These are phyloP conservation scores for Chiua virens DNA, from an alignment of 768 basidiomycete genomes.

Conservation along the genomic window DNA sequence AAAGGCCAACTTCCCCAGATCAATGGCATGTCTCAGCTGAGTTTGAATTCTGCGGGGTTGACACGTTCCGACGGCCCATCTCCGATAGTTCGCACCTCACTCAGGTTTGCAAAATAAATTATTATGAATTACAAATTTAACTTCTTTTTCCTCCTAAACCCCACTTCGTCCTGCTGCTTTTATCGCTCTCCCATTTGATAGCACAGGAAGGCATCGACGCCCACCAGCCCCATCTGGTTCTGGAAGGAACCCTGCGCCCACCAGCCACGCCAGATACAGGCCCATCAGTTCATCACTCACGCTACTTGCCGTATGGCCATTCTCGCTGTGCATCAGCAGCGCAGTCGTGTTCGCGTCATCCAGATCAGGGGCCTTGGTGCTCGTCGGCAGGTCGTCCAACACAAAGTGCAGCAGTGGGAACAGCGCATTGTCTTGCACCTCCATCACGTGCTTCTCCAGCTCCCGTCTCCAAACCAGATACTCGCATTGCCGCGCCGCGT, in stretches of 20 bases:
- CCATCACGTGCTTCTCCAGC: conserved; percentile 94
- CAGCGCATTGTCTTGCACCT: conserved; percentile 92
- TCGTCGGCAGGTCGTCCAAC: conserved; percentile 94
- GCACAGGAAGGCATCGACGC: conserved; percentile 48
- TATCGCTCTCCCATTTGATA: conserved; percentile 40
- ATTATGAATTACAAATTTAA: not conserved
- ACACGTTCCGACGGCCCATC: too few relatives aligned
- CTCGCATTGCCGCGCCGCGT: conserved; percentile 72
- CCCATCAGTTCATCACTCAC: conserved; percentile 81
- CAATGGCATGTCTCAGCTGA: not conserved
- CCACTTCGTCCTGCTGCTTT: conserved; percentile 75
- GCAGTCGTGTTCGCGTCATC: conserved; percentile 83
- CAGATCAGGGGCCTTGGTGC: conserved; percentile 89
- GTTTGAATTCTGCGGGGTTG: not conserved
- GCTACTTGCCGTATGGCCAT: conserved; percentile 43
- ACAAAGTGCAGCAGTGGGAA: conserved; percentile 98
- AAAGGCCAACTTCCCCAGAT: not conserved
- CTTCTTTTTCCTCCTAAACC: conserved; percentile 26
- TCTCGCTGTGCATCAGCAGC: conserved; percentile 48
- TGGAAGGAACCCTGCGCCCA: conserved; percentile 80
- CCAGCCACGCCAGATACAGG: conserved; percentile 88
- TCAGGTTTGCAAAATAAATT: not conserved
- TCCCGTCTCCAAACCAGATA: conserved; percentile 90
- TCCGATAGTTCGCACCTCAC: too few relatives aligned
- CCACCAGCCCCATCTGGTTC: conserved; percentile 42